These are phyloP conservation scores for Botrytis fabae DNA, from an alignment of 2,329 filamentous ascomycete genomes.

Conservation along the genomic window DNA sequence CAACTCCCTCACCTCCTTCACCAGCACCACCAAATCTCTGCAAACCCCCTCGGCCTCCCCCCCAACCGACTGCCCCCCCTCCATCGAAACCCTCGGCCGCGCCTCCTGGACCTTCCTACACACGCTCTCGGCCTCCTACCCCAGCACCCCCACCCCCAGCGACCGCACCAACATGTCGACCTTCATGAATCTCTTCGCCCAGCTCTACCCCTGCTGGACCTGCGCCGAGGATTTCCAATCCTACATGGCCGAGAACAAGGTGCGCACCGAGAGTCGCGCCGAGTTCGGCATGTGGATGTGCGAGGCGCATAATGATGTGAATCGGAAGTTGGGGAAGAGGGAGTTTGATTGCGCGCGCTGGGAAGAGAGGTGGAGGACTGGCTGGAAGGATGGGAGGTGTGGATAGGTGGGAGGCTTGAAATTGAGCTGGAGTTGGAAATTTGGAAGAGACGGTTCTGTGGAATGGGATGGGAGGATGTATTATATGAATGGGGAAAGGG, in stretches of 20 bases:
- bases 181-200: slow-evolving; percentile 80
- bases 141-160: slow-evolving; percentile 61
- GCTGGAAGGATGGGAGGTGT: slow-evolving; percentile 72
- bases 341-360: slow-evolving; percentile 86
- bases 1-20: slow-evolving; percentile 61
- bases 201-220: slow-evolving; percentile 91
- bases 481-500: neutral
- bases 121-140: slow-evolving; percentile 86
- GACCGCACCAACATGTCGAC: slow-evolving; percentile 75
- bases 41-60: slow-evolving; percentile 43
- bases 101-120: slow-evolving; percentile 93
- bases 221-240: slow-evolving; percentile 88
- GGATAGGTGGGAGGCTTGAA: slow-evolving; percentile 47
- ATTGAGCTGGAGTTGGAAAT: neutral
- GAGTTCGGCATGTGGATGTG: slow-evolving; percentile 84
- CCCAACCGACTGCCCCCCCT: slow-evolving; percentile 77
- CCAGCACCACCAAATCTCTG: slow-evolving; percentile 40
- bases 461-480: neutral
- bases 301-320: slow-evolving; percentile 84
- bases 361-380: slow-evolving; percentile 93
- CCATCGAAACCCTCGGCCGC: slow-evolving; percentile 83
- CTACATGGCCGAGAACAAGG: slow-evolving; percentile 67
- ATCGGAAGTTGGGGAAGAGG: slow-evolving; percentile 85
- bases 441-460: neutral
- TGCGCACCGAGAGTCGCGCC: slow-evolving; percentile 57